phyloP scores from a whole-genome alignment of 345 rosid species.

The Rhodamnia rubescens region DNA sequence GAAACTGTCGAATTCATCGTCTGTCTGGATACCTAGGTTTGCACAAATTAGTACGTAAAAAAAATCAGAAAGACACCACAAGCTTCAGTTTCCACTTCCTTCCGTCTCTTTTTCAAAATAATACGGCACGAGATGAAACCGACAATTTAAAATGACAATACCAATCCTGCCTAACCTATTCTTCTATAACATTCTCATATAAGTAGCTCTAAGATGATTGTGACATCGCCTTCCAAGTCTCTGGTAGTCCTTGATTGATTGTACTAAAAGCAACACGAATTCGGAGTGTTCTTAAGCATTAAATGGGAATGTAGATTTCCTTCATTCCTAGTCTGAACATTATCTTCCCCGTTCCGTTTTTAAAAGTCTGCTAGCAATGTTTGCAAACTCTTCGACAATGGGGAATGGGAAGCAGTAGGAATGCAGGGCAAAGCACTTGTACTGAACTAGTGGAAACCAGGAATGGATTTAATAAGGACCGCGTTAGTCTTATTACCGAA shows the following conservation, averaged over 20 bases:
- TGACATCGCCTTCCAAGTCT: background rate
- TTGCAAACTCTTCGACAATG: background rate
- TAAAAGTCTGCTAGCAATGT: background rate
- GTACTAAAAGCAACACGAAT: background rate
- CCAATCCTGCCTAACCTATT: background rate
- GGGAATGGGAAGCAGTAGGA: constrained; percentile 16
- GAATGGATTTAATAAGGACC: constrained; percentile 4
- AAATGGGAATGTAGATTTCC: background rate
- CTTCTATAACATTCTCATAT: background rate
- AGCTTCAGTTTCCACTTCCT: background rate
- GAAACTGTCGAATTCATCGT: background rate
- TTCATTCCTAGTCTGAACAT: background rate
- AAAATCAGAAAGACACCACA: background rate
- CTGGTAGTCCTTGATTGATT: background rate
- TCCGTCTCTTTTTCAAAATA: background rate
- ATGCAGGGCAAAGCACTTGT: constrained; percentile 23
- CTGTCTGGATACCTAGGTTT: background rate
- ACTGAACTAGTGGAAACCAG: constrained; percentile 69
- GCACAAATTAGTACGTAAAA: background rate
- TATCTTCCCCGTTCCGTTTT: background rate
- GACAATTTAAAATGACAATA: background rate
- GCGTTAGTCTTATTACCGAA: constrained; percentile 28
- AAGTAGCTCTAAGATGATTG: background rate
- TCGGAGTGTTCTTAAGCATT: background rate
- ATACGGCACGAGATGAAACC: background rate